Conservation (phyloP, 768 basidiomycete genomes). For the Trametes cingulata region DNA sequence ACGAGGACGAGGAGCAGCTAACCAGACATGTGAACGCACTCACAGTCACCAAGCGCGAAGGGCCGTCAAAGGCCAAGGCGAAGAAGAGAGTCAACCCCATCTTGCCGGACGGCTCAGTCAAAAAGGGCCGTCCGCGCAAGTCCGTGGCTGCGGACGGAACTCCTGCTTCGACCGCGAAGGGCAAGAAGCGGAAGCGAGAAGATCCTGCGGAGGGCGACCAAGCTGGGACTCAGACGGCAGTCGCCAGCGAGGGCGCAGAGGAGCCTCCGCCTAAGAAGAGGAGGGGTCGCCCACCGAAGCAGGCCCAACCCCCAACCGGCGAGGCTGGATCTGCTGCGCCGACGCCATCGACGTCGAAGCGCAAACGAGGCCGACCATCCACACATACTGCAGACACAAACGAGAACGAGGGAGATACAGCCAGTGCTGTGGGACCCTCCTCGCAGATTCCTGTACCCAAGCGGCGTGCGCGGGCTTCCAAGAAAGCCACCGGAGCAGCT, state of each 20-base stretch:
- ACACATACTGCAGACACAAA: neutral
- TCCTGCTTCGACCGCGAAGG: conserved; percentile 19
- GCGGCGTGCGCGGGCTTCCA: conserved; percentile 24
- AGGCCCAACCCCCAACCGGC: neutral
- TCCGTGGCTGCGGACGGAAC: neutral
- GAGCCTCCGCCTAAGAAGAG: conserved; percentile 22
- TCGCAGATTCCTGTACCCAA: conserved; percentile 8
- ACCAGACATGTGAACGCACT: conserved; percentile 51
- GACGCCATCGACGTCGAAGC: neutral
- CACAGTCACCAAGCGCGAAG: conserved; percentile 30
- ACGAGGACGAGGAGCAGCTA: conserved; percentile 44
- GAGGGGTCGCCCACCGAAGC: conserved; percentile 38
- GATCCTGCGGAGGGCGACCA: conserved; percentile 22
- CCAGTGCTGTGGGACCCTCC: conserved; percentile 3
- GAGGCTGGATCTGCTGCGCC: neutral
- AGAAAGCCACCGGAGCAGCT: conserved; percentile 1
- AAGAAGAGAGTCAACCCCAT: conserved; percentile 46
- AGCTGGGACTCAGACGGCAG: neutral
- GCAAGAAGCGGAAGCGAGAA: conserved; percentile 37
- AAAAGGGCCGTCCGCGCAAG: conserved; percentile 61
- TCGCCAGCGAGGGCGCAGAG: neutral
- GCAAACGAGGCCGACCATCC: conserved; percentile 8
- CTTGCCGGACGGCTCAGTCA: conserved; percentile 51
- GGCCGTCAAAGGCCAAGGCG: neutral
- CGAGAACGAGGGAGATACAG: neutral